Base-by-base conservation (phyloP, 2,329 filamentous ascomycete species). In the Drechslera avenae region DNA sequence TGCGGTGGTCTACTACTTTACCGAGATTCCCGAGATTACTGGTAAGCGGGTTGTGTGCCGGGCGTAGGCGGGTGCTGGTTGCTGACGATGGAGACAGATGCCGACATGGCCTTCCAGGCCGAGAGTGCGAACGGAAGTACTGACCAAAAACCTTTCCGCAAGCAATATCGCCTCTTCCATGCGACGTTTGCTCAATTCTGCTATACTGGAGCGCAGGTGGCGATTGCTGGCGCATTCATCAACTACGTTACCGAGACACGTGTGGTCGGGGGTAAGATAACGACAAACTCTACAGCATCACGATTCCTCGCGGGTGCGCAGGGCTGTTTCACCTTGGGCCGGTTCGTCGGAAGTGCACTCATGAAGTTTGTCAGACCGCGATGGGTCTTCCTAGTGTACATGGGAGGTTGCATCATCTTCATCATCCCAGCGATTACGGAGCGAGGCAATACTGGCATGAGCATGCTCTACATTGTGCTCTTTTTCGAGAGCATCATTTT, bases 401-500 rank as follows among this genome's bases (percentile, higher is more conserved):
- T 91, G 56, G 81, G 17, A 5, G 44, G 57, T 43, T 56, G 54
- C 37, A 83, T 90, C 67, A 78, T 88, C 36, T 76, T 90, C 60
- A 74, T 80, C 43, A 74, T 81, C 5, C 77, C 80, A 0, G 71
- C 79, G 9, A 83, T 85, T 50, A 79, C 75, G 5, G 77, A 80
- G n/a, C 69, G 67, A 13, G 81, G 79, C 23, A 78, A 80, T 47
- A 73, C 76, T 0, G 81, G 81, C 13, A 78, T 86, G 49, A 78
- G 84, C n/a, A 86, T 90, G 57, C 76, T 89, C 2, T 78, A 86
- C 32, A 63, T 92, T 21, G 88, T 89, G 57, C 86, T 90, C 59
- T 90, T 95, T 72, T 90, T 89, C 65, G 90, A 93, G 71, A 89
- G 87, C 0, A 90, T 91, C 43, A 84, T 90, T 61, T 96, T 90